These are phyloP conservation scores for Penicillium concentricum DNA, from an alignment of 2,329 filamentous ascomycete species.

Conservation along the genomic window DNA sequence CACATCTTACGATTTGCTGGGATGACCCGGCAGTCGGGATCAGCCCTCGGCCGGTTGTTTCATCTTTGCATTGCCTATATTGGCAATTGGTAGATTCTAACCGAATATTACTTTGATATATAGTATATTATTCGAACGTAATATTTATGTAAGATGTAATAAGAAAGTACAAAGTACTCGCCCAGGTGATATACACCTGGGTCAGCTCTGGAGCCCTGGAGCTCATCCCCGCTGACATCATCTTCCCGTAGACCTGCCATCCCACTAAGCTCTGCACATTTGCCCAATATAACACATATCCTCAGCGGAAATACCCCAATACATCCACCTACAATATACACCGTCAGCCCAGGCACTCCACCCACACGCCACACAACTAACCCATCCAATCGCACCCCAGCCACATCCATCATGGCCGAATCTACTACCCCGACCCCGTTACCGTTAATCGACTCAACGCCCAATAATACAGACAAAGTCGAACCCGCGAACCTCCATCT, in stretches of 20 bases:
- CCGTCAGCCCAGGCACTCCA: neutral
- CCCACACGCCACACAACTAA: neutral
- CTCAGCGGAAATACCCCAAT: neutral
- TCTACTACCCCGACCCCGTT: neutral
- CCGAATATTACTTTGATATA: neutral
- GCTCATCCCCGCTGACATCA: conserved; percentile 23
- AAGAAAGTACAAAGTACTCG: no score
- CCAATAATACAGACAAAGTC: neutral
- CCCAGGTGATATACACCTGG: neutral
- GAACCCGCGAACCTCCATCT: conserved; percentile 30
- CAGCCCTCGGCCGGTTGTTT: neutral
- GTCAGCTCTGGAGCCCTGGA: no score
- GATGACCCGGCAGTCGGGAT: neutral
- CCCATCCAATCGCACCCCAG: neutral
- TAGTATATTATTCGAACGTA: neutral
- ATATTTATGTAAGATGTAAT: neutral
- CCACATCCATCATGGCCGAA: neutral
- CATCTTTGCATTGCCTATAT: neutral
- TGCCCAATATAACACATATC: neutral
- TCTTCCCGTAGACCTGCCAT: conserved; percentile 4
- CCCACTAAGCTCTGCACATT: neutral
- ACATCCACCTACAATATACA: neutral
- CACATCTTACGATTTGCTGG: neutral
- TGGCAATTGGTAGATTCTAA: neutral
- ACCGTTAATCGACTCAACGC: neutral